phyloP scores from a whole-genome alignment of 441 rosid genomes.

The Brassica balearica region DNA sequence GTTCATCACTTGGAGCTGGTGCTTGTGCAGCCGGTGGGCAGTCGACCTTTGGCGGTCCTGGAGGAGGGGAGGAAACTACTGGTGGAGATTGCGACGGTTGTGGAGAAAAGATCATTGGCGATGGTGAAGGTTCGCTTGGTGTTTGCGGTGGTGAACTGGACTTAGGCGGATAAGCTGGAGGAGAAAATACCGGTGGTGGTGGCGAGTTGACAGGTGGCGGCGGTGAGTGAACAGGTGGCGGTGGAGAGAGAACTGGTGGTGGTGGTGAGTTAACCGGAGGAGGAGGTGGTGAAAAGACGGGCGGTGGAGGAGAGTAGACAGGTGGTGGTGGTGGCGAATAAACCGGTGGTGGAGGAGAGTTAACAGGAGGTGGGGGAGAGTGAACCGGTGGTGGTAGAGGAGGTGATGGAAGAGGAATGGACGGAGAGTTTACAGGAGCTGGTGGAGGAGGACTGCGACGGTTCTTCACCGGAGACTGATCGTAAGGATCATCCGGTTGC shows the following conservation, averaged over 20 bases:
- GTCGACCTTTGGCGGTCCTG: conserved; percentile 19
- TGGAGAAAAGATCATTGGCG: conserved; percentile 24
- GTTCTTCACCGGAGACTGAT: conserved; percentile 26
- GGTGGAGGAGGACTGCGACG: conserved; percentile 32
- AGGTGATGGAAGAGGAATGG: conserved; percentile 16
- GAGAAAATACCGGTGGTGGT: conserved; percentile 11
- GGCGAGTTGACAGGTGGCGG: conserved; percentile 7
- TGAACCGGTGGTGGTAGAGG: conserved; percentile 19
- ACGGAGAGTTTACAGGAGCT: conserved; percentile 2
- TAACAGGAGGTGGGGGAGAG: not conserved
- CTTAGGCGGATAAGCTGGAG: conserved; percentile 28
- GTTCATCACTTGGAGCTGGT: too few species aligned
- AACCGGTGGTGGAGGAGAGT: conserved; percentile 1
- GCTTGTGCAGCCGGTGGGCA: conserved; percentile 13
- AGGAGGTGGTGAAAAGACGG: conserved; percentile 16
- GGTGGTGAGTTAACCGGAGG: conserved; percentile 8
- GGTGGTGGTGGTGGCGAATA: conserved; percentile 28
- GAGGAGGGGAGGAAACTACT: conserved; percentile 19
- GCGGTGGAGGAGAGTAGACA: conserved; percentile 25
- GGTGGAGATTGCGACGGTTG: conserved; percentile 27
- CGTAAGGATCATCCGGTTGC: conserved; percentile 21
- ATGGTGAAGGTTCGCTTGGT: conserved; percentile 24
- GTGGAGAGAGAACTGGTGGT: conserved; percentile 3
- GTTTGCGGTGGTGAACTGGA: conserved; percentile 22
- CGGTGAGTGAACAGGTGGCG: conserved; percentile 10